Evolutionary conservation across 495 filamentous ascomycete species (phyloP).

Genomic region (Choiromyces venosus): DNA sequence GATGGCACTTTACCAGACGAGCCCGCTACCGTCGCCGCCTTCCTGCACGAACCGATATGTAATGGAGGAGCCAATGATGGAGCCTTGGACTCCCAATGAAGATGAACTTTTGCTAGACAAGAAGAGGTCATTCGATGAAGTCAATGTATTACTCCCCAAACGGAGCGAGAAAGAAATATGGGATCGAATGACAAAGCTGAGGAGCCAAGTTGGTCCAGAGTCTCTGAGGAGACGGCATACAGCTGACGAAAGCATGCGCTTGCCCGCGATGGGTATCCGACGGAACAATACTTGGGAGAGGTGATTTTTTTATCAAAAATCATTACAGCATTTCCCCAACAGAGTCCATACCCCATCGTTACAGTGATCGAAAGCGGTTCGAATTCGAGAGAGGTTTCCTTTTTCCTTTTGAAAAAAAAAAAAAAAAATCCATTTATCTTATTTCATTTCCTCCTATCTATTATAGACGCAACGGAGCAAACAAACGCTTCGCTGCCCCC

Average conservation of each 20-base stretch:
- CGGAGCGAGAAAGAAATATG: conserved; percentile 40
- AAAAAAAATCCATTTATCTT: background rate
- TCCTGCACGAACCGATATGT: conserved; percentile 32
- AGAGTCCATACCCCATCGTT: background rate
- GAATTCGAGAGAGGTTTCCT: background rate
- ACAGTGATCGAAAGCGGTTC: background rate
- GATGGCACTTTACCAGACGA: conserved; percentile 31
- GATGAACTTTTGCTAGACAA: conserved; percentile 39
- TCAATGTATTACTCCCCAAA: conserved; percentile 37
- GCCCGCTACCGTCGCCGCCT: conserved; percentile 39
- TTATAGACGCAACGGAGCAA: background rate
- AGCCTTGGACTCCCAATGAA: conserved; percentile 35
- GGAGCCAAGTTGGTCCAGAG: conserved; percentile 10
- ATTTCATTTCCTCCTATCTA: background rate
- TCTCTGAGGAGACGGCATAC: conserved; percentile 1
- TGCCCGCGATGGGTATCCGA: conserved; percentile 1
- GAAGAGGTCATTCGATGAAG: conserved; percentile 40
- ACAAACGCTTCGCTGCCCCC: background rate
- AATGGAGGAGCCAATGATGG: conserved; percentile 23
- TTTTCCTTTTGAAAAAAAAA: background rate
- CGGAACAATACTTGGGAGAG: background rate
- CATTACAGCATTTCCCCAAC: background rate
- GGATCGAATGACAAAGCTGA: conserved; percentile 38
- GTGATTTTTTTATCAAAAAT: background rate
- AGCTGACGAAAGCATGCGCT: conserved; percentile 1